phyloP scores from a whole-genome alignment of 129 eudicot genomes.

The Lactuca sativa region DNA sequence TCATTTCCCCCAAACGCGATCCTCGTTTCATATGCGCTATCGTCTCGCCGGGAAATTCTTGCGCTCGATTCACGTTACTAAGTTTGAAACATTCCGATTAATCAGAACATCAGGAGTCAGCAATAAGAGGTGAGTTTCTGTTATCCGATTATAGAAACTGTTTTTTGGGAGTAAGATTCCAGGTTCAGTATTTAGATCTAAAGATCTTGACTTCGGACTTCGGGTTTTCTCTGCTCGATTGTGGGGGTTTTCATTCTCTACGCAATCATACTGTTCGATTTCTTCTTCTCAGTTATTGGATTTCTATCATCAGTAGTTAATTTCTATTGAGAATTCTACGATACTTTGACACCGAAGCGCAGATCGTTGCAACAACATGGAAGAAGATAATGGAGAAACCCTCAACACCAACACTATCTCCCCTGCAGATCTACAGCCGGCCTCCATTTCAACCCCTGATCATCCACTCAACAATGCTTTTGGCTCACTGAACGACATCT shows the following conservation, averaged over 20 bases:
- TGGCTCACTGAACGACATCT: conserved; percentile 56
- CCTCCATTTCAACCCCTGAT: conserved; percentile 16
- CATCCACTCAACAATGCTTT: conserved; percentile 55
- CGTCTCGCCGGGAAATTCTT: background rate
- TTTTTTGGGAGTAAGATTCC: background rate
- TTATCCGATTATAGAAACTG: background rate
- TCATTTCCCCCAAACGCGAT: background rate
- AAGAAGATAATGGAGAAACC: conserved; percentile 20
- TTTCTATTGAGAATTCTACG: background rate
- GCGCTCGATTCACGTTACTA: background rate
- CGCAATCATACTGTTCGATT: background rate
- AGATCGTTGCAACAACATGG: conserved; percentile 12
- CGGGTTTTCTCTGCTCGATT: background rate
- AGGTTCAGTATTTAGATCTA: conserved; percentile 13
- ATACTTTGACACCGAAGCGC: conserved; percentile 10
- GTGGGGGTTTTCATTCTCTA: background rate
- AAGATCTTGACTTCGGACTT: background rate
- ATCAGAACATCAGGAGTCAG: background rate
- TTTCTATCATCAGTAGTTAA: background rate
- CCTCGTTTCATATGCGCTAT: background rate
- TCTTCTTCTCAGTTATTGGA: background rate
- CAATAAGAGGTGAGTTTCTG: background rate
- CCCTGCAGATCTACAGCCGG: background rate
- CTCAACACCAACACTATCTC: background rate
- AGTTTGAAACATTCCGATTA: background rate